Conservation (phyloP, 768 basidiomycete genomes). For the Auricularia sp. region DNA sequence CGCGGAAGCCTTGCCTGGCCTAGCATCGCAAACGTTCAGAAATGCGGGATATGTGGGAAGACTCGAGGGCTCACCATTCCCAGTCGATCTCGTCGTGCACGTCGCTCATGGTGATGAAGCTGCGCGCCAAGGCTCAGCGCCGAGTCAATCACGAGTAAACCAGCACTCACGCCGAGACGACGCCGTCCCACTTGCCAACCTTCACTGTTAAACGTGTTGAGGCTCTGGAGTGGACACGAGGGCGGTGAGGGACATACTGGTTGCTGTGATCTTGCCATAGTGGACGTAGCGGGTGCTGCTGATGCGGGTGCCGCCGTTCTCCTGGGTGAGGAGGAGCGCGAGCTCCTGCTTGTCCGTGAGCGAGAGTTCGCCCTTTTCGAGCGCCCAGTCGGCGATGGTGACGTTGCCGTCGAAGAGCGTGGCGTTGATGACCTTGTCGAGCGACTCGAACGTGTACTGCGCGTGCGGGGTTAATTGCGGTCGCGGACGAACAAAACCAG, state of each 20-base stretch:
- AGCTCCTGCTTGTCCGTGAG: slow-evolving; percentile 57
- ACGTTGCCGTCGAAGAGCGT: slow-evolving; percentile 68
- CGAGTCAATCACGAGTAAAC: neutral
- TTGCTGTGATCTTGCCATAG: slow-evolving; percentile 66
- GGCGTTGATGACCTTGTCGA: slow-evolving; percentile 57
- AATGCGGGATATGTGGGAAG: neutral
- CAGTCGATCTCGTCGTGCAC: slow-evolving; percentile 83
- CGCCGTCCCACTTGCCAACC: slow-evolving; percentile 68
- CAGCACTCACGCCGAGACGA: slow-evolving; percentile 49
- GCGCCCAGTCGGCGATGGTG: slow-evolving; percentile 54
- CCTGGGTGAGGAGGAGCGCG: slow-evolving; percentile 54
- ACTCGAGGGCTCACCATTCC: slow-evolving; percentile 44
- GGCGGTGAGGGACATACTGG: slow-evolving; percentile 26
- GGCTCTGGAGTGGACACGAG: neutral
- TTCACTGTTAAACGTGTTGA: slow-evolving; percentile 39
- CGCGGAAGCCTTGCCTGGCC: slow-evolving; percentile 30
- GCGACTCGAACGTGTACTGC: slow-evolving; percentile 54
- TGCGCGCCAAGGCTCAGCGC: slow-evolving; percentile 1
- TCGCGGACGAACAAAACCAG: neutral
- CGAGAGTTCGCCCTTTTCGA: slow-evolving; percentile 56
- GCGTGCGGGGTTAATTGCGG: too few relatives aligned
- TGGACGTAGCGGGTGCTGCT: slow-evolving; percentile 75
- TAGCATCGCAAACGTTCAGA: slow-evolving; percentile 4
- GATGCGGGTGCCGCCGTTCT: slow-evolving; percentile 65
- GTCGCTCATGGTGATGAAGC: slow-evolving; percentile 68